Evolutionary conservation across 305 asterid species (phyloP), one percentile per base, ranked within the genome.

Genomic region (Solanum hybrid): DNA sequence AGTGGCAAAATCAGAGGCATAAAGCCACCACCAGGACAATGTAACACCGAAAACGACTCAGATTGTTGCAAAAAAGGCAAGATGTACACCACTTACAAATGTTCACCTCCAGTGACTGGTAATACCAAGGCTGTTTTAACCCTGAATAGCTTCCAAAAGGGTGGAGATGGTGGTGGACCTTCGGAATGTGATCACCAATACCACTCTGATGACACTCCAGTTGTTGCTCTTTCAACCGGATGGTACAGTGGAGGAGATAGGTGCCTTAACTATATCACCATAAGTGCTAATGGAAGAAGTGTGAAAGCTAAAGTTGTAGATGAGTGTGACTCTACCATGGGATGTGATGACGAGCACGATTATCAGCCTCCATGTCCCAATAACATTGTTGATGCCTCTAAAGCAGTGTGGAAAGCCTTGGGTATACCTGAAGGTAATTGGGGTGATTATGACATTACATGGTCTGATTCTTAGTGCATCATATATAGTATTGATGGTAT

Each of bases 321-420:
- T 29, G 94, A 92, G 90, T 93, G 94, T 64, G 93, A 94, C 84
- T 92, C 94, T 9, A 89, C 90, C 33, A 89, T 86, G 91, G 95
- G 95, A 13, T 94, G 96, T 73, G 93, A 94, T 80, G 81, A 64
- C 0, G 90, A 89, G 0, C 92, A 91, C 5, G 93, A 93, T n/a
- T 92, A 91, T 71, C 94, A 90, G 87, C 93, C 91, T 2, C 95
- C 94, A 0, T 93, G 95, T n/a, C 81, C 84, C 8, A 88, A 91
- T 79, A 91, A 94, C 91, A 92, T 93, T 1, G 94, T 93, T 16
- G 96, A 91, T 87, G 95, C 93, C 3, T 94, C 96, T 1, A 87
- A 73, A 82, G 95, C 94, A 13, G 96, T 94, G 51, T 92, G 95
- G 96, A 13, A 87, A 81, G 96, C 94, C 3, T 64, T 93, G 57